Base-by-base conservation (phyloP, 2,329 filamentous ascomycete genomes). In the Neofusicoccum sp. region DNA sequence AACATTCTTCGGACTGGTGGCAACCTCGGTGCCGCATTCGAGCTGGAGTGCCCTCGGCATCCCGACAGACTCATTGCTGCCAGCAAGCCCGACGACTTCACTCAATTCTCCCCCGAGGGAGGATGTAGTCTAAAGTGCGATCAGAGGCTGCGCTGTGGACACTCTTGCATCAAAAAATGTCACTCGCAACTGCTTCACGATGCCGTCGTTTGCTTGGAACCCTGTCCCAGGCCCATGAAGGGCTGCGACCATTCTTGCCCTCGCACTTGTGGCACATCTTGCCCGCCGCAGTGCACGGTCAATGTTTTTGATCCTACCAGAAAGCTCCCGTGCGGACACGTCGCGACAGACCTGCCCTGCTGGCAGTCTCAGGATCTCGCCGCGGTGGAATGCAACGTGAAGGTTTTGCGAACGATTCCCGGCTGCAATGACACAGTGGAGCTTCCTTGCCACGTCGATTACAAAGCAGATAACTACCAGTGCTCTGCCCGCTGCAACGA, bases 361-460 rank as follows among this genome's bases (percentile, higher is more conserved):
- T 56, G 68, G 49, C 47, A 61, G 16, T 52, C 67, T 8, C 84
- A 86, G 65, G 67, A 84, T 8, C 77, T 78, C 0, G 66, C 70
- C 0, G 64, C 63, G 0, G 80, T 90, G 16, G n/a, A 41, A 0
- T 92, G 89, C 72, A 60, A 70, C 1, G 70, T 73, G 2, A 48
- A 50, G 1, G 81, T 89, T 0, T 48, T 77, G 9, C 83, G 81
- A 61, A 72, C 62, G 0, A 79, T 90, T 0, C 79, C 83, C 0
- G 78, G 77, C 0, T 92, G 89, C 69, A 70, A 73, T 0, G 89
- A 92, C 70, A 69, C 61, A 0, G 75, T 87, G 0, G 68, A 61
- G 0, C 76, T 87, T 1, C 66, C 71, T 5, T 92, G 89, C 68
- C 68, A 74, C 16, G 48, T 73, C 3, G 77, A 88, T 56, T 80